Base-by-base conservation (phyloP, 2,329 filamentous ascomycete species). In the Fonsecaea erecta region DNA sequence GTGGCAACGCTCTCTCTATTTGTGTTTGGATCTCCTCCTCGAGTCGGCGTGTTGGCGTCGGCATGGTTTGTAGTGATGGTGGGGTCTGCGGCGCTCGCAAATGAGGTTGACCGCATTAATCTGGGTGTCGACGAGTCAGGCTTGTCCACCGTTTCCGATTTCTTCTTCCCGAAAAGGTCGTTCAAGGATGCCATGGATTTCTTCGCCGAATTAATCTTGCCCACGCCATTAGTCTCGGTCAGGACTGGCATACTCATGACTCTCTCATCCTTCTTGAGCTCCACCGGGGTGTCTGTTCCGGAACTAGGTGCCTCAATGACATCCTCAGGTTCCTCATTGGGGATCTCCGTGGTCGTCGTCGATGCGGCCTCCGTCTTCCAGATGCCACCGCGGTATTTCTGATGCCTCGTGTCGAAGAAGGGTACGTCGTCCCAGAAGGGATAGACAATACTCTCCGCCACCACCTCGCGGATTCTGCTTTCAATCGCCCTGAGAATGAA, bases 341-440 rank as follows among this genome's bases (percentile, higher is more conserved):
- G 73, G 4, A 74, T 73, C 43, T 73, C 70, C 0, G 71, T 73
- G 21, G 66, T 71, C 60, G 58, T 64, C 6, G 63, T 60, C 24
- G 56, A 67, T 43, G 65, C 64, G 11, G 72, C 69, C 24, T 79
- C 78, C 60, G 80, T 77, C 68, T 82, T 77, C 87, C 87, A 99
- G 21, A 98, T 90, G 0, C 95, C 95, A 11, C 94, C 95, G 71
- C 95, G 86, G 83, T 92, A 93, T 21, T 82, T 79, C 75, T 97
- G 92, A 63, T 86, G 82, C 62, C 88, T 84, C 0, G 93, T 98
- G 71, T 90, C 87, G 74, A 92, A 90, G 77, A 99, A 98, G 0
- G 95, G 93, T 26, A 92, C 85, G 75, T 99, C 95, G 70, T 99
- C 95, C 94, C 95, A 99, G 74, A 96, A 96, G 0, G 95, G 95